Conservation (phyloP, 1,139 yeast species). For the Geotrichum restrictum region DNA sequence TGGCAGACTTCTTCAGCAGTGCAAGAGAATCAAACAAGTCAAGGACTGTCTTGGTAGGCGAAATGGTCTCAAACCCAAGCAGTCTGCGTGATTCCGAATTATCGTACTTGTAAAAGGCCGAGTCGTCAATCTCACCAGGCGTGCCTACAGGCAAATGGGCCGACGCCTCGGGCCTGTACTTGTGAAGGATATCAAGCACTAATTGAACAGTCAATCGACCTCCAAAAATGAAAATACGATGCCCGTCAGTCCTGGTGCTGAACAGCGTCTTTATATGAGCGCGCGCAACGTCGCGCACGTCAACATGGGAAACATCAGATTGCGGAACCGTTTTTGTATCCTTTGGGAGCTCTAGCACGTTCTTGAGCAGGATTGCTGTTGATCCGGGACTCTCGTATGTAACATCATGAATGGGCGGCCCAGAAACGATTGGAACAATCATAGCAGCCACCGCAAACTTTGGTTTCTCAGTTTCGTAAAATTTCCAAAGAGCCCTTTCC, state of each 20-base stretch:
- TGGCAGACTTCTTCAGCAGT: neutral
- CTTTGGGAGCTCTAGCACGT: neutral
- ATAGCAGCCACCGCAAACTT: constrained; percentile 41
- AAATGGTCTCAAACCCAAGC: neutral
- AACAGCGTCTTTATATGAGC: constrained; percentile 21
- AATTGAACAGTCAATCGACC: constrained; percentile 32
- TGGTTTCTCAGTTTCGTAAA: constrained; percentile 38
- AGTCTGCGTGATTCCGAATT: neutral
- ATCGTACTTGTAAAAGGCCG: neutral
- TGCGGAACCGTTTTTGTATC: neutral
- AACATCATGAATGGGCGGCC: constrained; percentile 41
- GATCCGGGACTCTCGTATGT: constrained; percentile 31
- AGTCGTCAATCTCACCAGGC: neutral
- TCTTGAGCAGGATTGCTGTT: neutral
- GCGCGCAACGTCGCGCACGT: constrained; percentile 14
- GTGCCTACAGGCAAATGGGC: neutral
- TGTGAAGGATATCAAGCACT: constrained; percentile 30
- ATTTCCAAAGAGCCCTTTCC: constrained; percentile 46
- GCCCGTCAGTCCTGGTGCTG: constrained; percentile 31
- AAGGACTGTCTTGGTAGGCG: neutral
- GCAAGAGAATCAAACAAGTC: neutral
- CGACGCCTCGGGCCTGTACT: constrained; percentile 1
- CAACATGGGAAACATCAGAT: neutral
- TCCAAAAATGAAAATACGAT: constrained; percentile 41
- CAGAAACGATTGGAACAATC: constrained; percentile 46